Percentiles rank a stretch among this genome's conserved stretches.
phyloP scores from a whole-genome alignment of 2,329 filamentous ascomycete genomes.

The Trichoderma pleuroti region DNA sequence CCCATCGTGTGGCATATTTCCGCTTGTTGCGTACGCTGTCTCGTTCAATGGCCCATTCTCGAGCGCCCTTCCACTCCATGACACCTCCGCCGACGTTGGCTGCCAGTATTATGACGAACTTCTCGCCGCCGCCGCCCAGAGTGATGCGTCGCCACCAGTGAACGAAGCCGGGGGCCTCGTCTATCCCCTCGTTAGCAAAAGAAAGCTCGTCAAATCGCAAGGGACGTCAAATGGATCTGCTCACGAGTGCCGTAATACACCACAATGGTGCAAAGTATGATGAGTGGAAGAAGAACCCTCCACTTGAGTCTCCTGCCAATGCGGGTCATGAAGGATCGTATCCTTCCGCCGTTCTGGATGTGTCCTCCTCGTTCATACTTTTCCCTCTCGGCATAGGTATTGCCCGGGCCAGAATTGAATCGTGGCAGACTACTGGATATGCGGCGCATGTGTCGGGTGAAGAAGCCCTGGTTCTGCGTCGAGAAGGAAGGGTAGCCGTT shows the following conservation, averaged over 20 bases:
- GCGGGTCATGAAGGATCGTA: constrained; percentile 45
- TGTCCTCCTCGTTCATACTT: constrained; percentile 60
- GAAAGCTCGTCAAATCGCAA: not conserved
- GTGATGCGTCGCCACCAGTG: constrained; percentile 68
- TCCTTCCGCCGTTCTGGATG: constrained; percentile 42
- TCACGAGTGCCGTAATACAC: constrained; percentile 72
- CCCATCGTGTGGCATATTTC: constrained; percentile 81
- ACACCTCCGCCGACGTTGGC: constrained; percentile 95
- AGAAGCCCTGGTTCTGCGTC: constrained; percentile 81
- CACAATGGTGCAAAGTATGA: constrained; percentile 59
- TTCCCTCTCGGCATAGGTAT: constrained; percentile 70
- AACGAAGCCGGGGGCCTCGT: constrained; percentile 41
- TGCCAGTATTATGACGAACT: constrained; percentile 88
- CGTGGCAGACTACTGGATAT: constrained; percentile 76
- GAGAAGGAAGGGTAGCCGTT: constrained; percentile 75
- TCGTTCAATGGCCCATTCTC: constrained; percentile 97
- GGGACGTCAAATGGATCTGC: constrained; percentile 36
- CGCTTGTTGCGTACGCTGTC: constrained; percentile 95
- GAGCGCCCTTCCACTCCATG: constrained; percentile 97
- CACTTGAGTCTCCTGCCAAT: constrained; percentile 65
- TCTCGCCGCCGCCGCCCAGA: constrained; percentile 77
- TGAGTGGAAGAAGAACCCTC: constrained; percentile 55
- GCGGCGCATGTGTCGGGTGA: constrained; percentile 76
- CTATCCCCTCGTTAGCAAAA: not conserved
- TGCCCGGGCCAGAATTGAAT: constrained; percentile 54